These are phyloP conservation scores for Solanum phureja DNA, from an alignment of 257 asterid genomes.

Conservation along the genomic window DNA sequence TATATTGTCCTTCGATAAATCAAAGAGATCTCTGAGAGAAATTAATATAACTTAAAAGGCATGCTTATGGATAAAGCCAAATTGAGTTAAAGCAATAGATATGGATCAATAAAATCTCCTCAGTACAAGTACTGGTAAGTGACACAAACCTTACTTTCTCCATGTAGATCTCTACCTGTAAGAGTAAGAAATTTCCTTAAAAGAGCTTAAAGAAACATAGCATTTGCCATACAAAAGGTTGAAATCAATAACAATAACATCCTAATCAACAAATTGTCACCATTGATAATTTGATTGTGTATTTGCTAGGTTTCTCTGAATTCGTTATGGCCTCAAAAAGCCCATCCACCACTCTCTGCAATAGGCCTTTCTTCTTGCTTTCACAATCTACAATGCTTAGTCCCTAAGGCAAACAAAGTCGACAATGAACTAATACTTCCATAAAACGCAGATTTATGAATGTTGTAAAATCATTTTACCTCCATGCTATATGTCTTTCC, in stretches of 20 bases:
- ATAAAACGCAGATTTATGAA: neutral
- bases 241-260: neutral
- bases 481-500: slow-evolving; percentile 92
- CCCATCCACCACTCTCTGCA: slow-evolving; percentile 65
- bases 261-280: slow-evolving; percentile 15
- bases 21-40: slow-evolving; percentile 68
- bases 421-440: neutral
- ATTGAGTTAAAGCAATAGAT: slow-evolving; percentile 2
- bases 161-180: slow-evolving; percentile 82
- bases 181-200: neutral
- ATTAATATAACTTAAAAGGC: neutral
- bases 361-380: slow-evolving; percentile 49
- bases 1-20: slow-evolving; percentile 68
- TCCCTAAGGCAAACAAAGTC: slow-evolving; percentile 33
- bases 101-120: neutral
- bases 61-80: neutral
- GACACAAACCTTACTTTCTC: slow-evolving; percentile 72
- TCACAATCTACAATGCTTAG: slow-evolving; percentile 46
- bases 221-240: neutral
- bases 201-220: neutral
- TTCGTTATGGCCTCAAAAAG: slow-evolving; percentile 34
- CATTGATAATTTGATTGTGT: slow-evolving; percentile 60
- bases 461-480: slow-evolving; percentile 31
- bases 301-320: slow-evolving; percentile 34
- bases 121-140: neutral